Evolutionary conservation across 2,329 filamentous ascomycete species (phyloP), one percentile per base, ranked within the genome.

Genomic region (Epichloe scottii): DNA sequence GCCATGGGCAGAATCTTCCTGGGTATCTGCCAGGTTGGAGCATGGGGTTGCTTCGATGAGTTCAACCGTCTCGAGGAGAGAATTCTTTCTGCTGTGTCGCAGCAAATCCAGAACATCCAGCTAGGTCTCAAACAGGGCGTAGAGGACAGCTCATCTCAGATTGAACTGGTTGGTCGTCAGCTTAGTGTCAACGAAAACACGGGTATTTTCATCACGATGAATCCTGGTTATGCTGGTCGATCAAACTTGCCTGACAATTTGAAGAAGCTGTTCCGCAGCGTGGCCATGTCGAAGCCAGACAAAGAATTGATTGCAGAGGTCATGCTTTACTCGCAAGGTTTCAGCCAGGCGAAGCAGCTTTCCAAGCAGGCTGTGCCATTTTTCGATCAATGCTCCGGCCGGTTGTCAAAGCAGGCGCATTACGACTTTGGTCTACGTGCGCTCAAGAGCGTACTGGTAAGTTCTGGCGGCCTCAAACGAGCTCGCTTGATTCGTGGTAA

Each of bases 201-300:
- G 48, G 93, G 93, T 60, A 93, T 99, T 65, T 99, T 99, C 74
- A 98, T 99, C 66, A 99, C 93, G 39, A 98, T 99, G 94, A 99
- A 99, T 68, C 93, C 93, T 66, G 93, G 93, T 49, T 99, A 99
- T 70, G 93, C 93, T 49, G 93, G 93, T 52, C 88, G 93, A 69
- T 99, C 93, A 47, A 98, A 98, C 69, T 72, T 99, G 62, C 93
- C 93, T 2, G 93, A 99, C 71, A 99, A 99, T 67, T 70, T 99
- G 72, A 99, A 99, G 81, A 99, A 98, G 71, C 76, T 99, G 40
- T 99, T 99, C 81, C 85, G 94, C 65, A 98, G 93, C 63, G 90
- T 99, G 48, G 93, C 93, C 55, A 99, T 99, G 93, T 98, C 93
- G 11, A 98, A 97, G 70, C 93, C 93, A 1, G 94, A 98, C 74